Conservation (phyloP, 129 eudicot species). For the Tagetes patula region DNA sequence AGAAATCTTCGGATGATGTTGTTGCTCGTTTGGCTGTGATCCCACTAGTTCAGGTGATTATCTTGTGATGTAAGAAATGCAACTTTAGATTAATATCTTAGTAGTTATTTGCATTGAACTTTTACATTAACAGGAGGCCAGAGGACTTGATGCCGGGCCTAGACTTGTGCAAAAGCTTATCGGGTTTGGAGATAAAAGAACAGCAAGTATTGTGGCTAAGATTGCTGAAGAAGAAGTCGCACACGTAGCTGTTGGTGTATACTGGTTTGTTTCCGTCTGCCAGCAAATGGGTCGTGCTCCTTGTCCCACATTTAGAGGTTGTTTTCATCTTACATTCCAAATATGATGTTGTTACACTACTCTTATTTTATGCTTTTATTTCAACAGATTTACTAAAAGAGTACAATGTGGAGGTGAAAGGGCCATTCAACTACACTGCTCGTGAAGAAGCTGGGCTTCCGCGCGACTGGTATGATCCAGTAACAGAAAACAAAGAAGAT, state of each 20-base stretch:
- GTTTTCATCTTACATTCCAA: not conserved
- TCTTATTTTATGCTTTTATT: not conserved
- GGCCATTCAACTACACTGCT: conserved; percentile 82
- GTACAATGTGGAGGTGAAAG: conserved; percentile 82
- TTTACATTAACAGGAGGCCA: conserved; percentile 62
- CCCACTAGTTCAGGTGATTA: conserved; percentile 88
- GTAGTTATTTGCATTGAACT: not conserved
- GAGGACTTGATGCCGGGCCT: conserved; percentile 99
- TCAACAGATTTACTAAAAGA: conserved; percentile 65
- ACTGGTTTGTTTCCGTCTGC: conserved; percentile 78
- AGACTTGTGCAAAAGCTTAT: conserved; percentile 73
- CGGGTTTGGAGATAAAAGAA: conserved; percentile 83
- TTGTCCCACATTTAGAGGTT: conserved; percentile 77
- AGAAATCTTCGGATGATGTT: conserved; percentile 81
- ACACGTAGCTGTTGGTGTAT: conserved; percentile 95
- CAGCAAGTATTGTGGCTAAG: conserved; percentile 77
- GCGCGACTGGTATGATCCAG: conserved; percentile 82
- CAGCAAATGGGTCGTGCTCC: conserved; percentile 71
- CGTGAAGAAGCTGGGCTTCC: conserved; percentile 91
- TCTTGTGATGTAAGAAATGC: not conserved
- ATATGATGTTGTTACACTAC: not conserved
- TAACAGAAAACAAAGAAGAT: conserved; percentile 28
- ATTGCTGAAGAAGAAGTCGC: conserved; percentile 98
- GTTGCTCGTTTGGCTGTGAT: conserved; percentile 93
- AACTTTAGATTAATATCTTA: not conserved